These are phyloP conservation scores for Vigna hirtella DNA, from an alignment of 306 rosid genomes.

Conservation along the genomic window DNA sequence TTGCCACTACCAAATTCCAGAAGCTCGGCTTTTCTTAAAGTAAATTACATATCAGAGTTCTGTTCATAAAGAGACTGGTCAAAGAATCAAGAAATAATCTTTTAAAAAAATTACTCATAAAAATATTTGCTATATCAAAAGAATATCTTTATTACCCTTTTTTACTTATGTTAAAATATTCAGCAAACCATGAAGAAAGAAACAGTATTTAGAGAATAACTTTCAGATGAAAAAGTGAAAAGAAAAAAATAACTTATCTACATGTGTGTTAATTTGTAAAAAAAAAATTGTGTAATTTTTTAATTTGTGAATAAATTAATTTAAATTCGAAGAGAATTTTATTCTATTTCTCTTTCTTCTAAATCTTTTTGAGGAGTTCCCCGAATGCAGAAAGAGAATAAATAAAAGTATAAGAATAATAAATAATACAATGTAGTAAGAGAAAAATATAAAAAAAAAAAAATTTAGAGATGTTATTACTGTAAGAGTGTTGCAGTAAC, in stretches of 20 bases:
- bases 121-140: background rate
- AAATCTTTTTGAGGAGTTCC: too few relatives aligned
- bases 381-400: too few relatives aligned
- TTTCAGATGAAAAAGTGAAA: too few relatives aligned
- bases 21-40: constrained; percentile 28
- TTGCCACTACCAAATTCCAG: constrained; percentile 47
- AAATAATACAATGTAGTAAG: background rate
- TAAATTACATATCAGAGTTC: background rate
- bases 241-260: too few relatives aligned
- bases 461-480: background rate
- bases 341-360: too few relatives aligned
- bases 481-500: background rate
- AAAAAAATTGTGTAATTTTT: too few relatives aligned
- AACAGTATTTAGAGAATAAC: background rate
- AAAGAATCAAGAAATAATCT: background rate
- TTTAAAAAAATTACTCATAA: too few relatives aligned
- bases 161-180: background rate
- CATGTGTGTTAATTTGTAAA: too few relatives aligned
- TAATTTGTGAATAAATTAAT: too few relatives aligned
- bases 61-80: constrained; percentile 7
- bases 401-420: too few relatives aligned
- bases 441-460: background rate
- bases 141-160: background rate
- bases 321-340: too few relatives aligned
- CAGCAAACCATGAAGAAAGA: background rate